phyloP scores from a whole-genome alignment of 257 asterid genomes.

The Dorcoceras hygrometricum region DNA sequence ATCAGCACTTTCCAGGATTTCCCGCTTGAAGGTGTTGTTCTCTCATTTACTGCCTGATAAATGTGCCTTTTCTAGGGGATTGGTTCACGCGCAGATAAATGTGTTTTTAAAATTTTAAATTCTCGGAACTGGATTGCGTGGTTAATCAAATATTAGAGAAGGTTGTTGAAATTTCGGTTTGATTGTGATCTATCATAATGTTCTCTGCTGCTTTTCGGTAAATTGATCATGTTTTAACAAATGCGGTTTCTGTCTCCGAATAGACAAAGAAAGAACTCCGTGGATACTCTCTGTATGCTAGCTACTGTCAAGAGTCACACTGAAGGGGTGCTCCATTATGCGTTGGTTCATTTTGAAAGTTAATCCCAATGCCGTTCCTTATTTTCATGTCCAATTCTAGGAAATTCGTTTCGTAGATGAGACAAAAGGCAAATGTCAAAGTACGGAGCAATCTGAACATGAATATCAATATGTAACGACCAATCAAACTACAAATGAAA shows the following conservation, averaged over 20 bases:
- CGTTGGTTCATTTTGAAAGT: background rate
- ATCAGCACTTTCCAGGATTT: constrained; percentile 67
- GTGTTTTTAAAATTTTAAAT: background rate
- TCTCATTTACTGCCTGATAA: constrained; percentile 15
- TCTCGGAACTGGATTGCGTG: constrained; percentile 2
- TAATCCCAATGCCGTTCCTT: background rate
- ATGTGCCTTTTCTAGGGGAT: constrained; percentile 6
- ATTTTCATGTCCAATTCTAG: background rate
- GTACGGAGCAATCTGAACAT: constrained; percentile 15
- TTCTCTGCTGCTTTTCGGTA: background rate
- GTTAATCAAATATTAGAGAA: background rate
- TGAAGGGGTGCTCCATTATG: background rate
- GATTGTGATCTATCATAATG: background rate
- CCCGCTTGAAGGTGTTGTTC: constrained; percentile 62
- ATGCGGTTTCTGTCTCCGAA: background rate
- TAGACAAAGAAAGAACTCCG: background rate
- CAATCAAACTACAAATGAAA: constrained; percentile 10
- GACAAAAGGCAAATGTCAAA: constrained; percentile 11
- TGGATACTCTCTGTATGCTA: background rate
- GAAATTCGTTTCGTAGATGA: constrained; percentile 1
- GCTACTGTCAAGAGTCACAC: background rate
- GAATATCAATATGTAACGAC: background rate
- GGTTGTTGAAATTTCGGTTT: constrained; percentile 16
- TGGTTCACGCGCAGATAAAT: constrained; percentile 11
- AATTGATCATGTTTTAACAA: background rate